Conservation (phyloP, 805 yeast genomes). For the Debaryomyces maramus region DNA sequence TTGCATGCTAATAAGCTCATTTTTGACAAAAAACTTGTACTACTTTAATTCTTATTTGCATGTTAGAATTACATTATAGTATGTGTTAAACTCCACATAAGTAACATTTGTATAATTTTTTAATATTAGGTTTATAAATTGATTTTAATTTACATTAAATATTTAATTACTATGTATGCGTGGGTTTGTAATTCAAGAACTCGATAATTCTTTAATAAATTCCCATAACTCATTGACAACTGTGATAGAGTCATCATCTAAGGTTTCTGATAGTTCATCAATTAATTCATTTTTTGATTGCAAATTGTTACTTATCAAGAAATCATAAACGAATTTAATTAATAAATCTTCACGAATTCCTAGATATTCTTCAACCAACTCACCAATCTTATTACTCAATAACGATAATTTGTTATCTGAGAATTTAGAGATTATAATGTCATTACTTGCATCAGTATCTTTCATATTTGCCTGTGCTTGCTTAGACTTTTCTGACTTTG, state of each 20-base stretch:
- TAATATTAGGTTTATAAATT: too few relatives aligned
- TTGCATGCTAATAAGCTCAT: too few relatives aligned
- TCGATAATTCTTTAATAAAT: slow-evolving; percentile 11
- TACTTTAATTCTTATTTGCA: neutral
- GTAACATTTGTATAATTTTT: too few relatives aligned
- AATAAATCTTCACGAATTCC: slow-evolving; percentile 56
- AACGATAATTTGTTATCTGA: slow-evolving; percentile 13
- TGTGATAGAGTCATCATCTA: slow-evolving; percentile 48
- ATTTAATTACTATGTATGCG: too few relatives aligned
- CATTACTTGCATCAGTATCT: neutral
- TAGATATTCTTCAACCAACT: slow-evolving; percentile 49
- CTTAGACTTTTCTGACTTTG: neutral
- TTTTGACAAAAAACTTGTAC: too few relatives aligned
- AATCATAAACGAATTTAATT: slow-evolving; percentile 41
- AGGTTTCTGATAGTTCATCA: slow-evolving; percentile 49
- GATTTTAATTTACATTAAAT: too few relatives aligned
- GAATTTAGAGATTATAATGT: slow-evolving; percentile 12
- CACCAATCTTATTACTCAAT: slow-evolving; percentile 38
- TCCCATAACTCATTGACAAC: slow-evolving; percentile 44
- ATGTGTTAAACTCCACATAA: too few relatives aligned
- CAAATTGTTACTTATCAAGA: slow-evolving; percentile 32
- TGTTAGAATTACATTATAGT: neutral
- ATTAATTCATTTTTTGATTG: slow-evolving; percentile 34
- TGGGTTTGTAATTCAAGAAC: neutral
- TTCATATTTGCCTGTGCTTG: neutral